Evolutionary conservation across 352 stramenopile genomes (phyloP).

Genomic region (Pythium brassicae): DNA sequence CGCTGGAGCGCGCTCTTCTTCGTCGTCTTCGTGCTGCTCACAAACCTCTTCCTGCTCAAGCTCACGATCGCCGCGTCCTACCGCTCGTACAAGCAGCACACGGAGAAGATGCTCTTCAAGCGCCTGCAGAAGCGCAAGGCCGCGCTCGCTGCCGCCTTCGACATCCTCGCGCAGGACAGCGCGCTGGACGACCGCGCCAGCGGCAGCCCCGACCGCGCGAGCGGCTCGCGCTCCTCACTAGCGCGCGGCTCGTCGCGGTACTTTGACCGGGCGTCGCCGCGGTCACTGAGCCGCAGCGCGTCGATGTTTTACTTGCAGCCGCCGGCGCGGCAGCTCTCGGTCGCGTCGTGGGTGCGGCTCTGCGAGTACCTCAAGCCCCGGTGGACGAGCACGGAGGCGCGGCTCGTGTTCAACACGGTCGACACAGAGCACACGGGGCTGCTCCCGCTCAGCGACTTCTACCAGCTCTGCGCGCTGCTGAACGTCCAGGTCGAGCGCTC

Average conservation of each 20-base stretch:
- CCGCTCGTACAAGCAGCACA: constrained; percentile 84
- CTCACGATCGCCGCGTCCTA: constrained; percentile 83
- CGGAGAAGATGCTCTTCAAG: constrained; percentile 83
- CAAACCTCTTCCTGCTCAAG: constrained; percentile 79
- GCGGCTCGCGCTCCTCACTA: neutral
- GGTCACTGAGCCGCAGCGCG: constrained; percentile 30
- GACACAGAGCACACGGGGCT: constrained; percentile 62
- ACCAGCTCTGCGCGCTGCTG: constrained; percentile 72
- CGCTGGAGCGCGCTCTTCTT: constrained; percentile 83
- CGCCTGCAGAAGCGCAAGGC: constrained; percentile 82
- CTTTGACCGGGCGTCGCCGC: constrained; percentile 24
- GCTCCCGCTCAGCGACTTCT: constrained; percentile 66
- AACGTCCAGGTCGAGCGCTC: constrained; percentile 62
- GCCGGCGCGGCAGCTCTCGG: constrained; percentile 47
- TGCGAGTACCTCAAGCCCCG: constrained; percentile 73
- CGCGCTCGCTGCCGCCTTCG: constrained; percentile 69
- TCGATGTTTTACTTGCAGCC: constrained; percentile 36
- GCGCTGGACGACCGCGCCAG: constrained; percentile 30
- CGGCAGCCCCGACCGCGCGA: neutral
- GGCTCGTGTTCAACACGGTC: constrained; percentile 78
- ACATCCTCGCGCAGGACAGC: constrained; percentile 61
- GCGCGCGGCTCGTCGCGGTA: constrained; percentile 61
- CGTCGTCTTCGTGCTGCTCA: constrained; percentile 73
- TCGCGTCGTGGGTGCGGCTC: constrained; percentile 67
- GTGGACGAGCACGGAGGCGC: constrained; percentile 67